Evolutionary conservation across 2,329 filamentous ascomycete species (phyloP).

Genomic region (Xylaria hypoxylon): DNA sequence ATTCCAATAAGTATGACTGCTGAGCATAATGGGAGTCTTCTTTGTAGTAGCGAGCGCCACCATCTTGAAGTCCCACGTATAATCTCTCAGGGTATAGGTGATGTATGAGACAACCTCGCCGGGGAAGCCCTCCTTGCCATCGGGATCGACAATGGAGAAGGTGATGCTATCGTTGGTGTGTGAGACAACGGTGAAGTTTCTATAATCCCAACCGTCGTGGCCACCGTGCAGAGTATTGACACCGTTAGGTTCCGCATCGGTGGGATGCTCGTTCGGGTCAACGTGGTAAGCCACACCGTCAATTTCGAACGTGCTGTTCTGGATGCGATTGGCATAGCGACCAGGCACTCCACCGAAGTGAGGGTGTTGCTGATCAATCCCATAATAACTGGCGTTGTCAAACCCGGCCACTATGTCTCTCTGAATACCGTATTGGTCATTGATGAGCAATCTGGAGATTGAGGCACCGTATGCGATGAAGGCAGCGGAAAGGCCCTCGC

Average conservation of each 20-base stretch:
- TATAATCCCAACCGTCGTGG: conserved; percentile 78
- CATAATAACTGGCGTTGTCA: conserved; percentile 80
- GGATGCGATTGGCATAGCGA: conserved; percentile 84
- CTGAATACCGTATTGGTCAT: conserved; percentile 74
- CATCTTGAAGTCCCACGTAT: conserved; percentile 80
- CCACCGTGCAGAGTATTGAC: conserved; percentile 77
- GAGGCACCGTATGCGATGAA: conserved; percentile 82
- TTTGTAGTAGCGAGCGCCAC: conserved; percentile 76
- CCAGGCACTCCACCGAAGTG: conserved; percentile 80
- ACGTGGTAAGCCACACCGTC: conserved; percentile 72
- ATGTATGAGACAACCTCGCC: conserved; percentile 80
- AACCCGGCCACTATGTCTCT: conserved; percentile 80
- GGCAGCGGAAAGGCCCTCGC: conserved; percentile 72
- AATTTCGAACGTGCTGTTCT: conserved; percentile 78
- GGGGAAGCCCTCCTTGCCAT: conserved; percentile 81
- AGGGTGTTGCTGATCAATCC: conserved; percentile 71
- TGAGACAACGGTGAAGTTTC: conserved; percentile 81
- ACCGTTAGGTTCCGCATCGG: conserved; percentile 61
- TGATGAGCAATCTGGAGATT: conserved; percentile 77
- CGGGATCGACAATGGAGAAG: conserved; percentile 78
- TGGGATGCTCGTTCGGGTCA: conserved; percentile 72
- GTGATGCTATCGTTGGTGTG: conserved; percentile 76
- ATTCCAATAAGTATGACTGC: conserved; percentile 82
- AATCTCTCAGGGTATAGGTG: conserved; percentile 76
- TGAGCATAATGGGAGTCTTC: conserved; percentile 86